These are phyloP conservation scores for Pichia sp. DNA, from an alignment of 1,139 yeast genomes.

Conservation along the genomic window DNA sequence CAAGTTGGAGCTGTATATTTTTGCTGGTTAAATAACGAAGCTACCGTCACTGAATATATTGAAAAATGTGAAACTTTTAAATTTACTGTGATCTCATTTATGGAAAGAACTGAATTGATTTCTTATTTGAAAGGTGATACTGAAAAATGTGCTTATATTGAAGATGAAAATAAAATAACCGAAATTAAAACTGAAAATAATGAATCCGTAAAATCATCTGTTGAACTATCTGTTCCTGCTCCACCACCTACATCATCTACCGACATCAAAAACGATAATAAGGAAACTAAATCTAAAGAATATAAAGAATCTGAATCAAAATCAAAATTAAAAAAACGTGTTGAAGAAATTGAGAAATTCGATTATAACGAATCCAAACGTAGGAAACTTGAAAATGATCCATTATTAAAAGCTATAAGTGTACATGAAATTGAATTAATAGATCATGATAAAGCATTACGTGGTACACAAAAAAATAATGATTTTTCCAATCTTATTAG, in stretches of 20 bases:
- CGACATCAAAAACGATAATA: neutral
- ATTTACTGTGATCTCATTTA: slow-evolving; percentile 69
- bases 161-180: slow-evolving; percentile 1
- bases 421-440: slow-evolving; percentile 59
- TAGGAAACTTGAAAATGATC: slow-evolving; percentile 41
- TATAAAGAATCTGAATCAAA: neutral
- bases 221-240: no score
- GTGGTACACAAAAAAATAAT: slow-evolving; percentile 62
- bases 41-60: slow-evolving; percentile 77
- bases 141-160: slow-evolving; percentile 48
- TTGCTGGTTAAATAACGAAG: slow-evolving; percentile 69
- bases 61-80: slow-evolving; percentile 61
- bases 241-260: neutral
- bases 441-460: slow-evolving; percentile 74
- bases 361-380: slow-evolving; percentile 15
- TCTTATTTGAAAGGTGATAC: slow-evolving; percentile 74
- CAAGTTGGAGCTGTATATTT: slow-evolving; percentile 45
- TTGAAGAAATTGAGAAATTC: slow-evolving; percentile 18
- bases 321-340: neutral
- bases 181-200: neutral
- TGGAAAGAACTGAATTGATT: slow-evolving; percentile 78
- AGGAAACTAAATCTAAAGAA: neutral
- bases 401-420: slow-evolving; percentile 49
- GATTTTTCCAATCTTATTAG: slow-evolving; percentile 70
- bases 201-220: no score